Percentiles rank a stretch among this genome's conserved stretches.
phyloP scores from a whole-genome alignment of 768 basidiomycete genomes.

The Gloeopeniophorella convolvens region DNA sequence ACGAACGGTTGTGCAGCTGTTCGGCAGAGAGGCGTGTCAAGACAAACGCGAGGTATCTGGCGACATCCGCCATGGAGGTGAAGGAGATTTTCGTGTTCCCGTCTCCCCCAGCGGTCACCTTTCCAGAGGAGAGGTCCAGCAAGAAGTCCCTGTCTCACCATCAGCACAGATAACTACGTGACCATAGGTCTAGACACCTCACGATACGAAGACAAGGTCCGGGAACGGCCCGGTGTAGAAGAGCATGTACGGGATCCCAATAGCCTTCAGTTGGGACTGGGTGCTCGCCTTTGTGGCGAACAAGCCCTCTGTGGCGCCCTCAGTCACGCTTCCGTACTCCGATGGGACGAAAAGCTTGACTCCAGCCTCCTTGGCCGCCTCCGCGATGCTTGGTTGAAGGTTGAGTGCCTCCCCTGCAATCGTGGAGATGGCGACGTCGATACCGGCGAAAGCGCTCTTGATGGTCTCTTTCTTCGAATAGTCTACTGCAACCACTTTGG shows the following conservation, averaged over 20 bases:
- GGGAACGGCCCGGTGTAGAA: slow-evolving; percentile 20
- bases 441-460: slow-evolving; percentile 2
- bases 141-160: not conserved
- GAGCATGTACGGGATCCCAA: slow-evolving; percentile 11
- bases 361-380: slow-evolving; percentile 24
- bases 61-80: slow-evolving; percentile 20
- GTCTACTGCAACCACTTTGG: slow-evolving; percentile 14
- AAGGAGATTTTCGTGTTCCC: slow-evolving; percentile 15
- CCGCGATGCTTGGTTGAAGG: slow-evolving; percentile 18
- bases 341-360: slow-evolving; percentile 29
- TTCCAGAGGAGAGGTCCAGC: slow-evolving; percentile 17
- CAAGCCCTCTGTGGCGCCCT: slow-evolving; percentile 8
- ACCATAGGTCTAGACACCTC: not conserved
- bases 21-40: slow-evolving; percentile 13
- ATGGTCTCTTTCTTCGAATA: slow-evolving; percentile 8
- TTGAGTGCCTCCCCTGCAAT: slow-evolving; percentile 3
- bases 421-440: slow-evolving; percentile 17
- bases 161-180: too few species aligned
- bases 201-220: slow-evolving; percentile 11
- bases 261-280: slow-evolving; percentile 1
- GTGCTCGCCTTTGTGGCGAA: slow-evolving; percentile 1
- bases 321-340: slow-evolving; percentile 25
- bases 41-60: slow-evolving; percentile 19
- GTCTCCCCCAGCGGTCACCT: slow-evolving; percentile 15
- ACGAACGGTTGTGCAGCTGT: slow-evolving; percentile 6